Conservation (phyloP, 2,329 filamentous ascomycete genomes). For the Ilyonectria mors-panacis region DNA sequence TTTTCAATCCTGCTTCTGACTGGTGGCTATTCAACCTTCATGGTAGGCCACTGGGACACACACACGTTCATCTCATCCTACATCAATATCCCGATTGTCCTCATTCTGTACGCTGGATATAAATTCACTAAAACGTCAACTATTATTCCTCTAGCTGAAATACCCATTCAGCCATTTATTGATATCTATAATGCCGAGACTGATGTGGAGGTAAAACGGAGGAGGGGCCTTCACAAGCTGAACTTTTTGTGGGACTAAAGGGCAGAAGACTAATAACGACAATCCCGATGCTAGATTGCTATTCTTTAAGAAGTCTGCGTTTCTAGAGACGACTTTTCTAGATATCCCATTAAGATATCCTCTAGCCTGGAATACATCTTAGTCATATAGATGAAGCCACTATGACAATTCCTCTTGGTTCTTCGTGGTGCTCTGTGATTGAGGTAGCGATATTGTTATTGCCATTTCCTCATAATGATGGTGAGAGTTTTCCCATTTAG, state of each 20-base stretch:
- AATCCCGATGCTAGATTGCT: no score
- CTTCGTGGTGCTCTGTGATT: no score
- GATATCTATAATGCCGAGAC: slow-evolving; percentile 10
- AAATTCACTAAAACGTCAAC: slow-evolving; percentile 56
- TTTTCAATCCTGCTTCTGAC: slow-evolving; percentile 72
- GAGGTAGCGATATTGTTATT: no score
- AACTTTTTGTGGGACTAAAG: slow-evolving; percentile 38
- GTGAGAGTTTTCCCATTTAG: no score
- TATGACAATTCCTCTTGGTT: no score
- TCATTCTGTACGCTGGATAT: slow-evolving; percentile 70
- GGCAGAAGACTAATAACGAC: no score
- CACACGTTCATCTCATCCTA: slow-evolving; percentile 73
- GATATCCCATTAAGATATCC: no score
- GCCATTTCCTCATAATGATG: no score
- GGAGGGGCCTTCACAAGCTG: slow-evolving; percentile 33
- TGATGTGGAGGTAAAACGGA: slow-evolving; percentile 10
- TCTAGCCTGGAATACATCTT: no score
- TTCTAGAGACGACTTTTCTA: no score
- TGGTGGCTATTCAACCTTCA: slow-evolving; percentile 80
- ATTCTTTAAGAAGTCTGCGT: no score
- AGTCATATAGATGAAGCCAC: no score
- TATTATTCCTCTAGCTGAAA: slow-evolving; percentile 34
- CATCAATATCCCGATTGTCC: slow-evolving; percentile 70
- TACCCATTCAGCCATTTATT: slow-evolving; percentile 39
- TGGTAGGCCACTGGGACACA: slow-evolving; percentile 71